A percentile compares a stretch with the other conserved stretches of the same genome.
Conservation (phyloP, 2,329 filamentous ascomycete species). For the Raffaelea ambrosiae region DNA sequence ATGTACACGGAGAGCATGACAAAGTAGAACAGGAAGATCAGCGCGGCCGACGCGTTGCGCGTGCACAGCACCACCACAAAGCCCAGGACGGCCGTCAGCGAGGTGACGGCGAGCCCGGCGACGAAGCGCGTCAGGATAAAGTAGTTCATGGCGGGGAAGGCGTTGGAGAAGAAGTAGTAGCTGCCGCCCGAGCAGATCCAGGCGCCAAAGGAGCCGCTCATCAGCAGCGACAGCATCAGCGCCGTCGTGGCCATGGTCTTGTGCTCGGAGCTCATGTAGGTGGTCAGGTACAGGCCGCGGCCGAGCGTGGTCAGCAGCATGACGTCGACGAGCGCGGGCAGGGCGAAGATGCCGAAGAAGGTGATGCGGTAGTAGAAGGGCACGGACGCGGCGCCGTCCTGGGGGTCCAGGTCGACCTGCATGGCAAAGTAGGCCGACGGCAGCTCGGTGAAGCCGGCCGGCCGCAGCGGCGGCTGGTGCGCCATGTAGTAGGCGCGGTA, state of each 20-base stretch:
- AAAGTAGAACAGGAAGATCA: conserved; percentile 48
- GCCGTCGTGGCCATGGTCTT: conserved; percentile 41
- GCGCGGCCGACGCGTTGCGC: conserved; percentile 29
- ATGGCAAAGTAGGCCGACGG: conserved; percentile 42
- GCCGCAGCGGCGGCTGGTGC: conserved; percentile 13
- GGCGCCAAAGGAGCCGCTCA: conserved; percentile 45
- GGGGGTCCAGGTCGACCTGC: conserved; percentile 42
- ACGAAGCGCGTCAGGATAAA: conserved; percentile 23
- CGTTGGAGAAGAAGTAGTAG: conserved; percentile 36
- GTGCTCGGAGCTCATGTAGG: conserved; percentile 34
- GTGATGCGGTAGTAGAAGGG: conserved; percentile 40
- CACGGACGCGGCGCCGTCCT: conserved; percentile 31
- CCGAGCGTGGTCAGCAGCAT: conserved; percentile 42
- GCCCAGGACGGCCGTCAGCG: conserved; percentile 24
- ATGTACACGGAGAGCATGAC: conserved; percentile 43
- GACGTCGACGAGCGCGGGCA: conserved; percentile 48
- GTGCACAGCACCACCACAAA: conserved; percentile 33
- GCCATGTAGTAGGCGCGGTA: conserved; percentile 13
- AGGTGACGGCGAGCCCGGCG: conserved; percentile 25
- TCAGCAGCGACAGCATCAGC: conserved; percentile 42
- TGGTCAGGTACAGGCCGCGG: conserved; percentile 44
- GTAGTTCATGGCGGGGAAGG: conserved; percentile 17
- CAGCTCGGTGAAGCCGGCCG: conserved; percentile 36
- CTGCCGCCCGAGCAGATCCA: conserved; percentile 49
- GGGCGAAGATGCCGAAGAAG: conserved; percentile 44